These are phyloP conservation scores for Botrytis paeoniae DNA, from an alignment of 2,329 filamentous ascomycete species.

Conservation along the genomic window DNA sequence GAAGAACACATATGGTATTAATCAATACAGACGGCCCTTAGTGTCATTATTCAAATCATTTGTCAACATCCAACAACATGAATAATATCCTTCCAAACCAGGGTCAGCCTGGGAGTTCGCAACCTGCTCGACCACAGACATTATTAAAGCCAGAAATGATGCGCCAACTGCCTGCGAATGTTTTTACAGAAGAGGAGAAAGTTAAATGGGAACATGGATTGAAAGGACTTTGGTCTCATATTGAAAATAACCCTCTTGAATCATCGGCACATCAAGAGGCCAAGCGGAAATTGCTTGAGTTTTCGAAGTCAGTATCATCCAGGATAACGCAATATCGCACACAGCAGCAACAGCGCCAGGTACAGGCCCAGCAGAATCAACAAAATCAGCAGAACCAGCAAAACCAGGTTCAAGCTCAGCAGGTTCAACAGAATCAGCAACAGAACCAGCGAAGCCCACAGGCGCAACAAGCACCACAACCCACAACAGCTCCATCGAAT, in stretches of 20 bases:
- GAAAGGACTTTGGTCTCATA: constrained; percentile 48
- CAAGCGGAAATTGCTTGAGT: constrained; percentile 57
- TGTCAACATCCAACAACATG: constrained; percentile 23
- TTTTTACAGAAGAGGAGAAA: constrained; percentile 53
- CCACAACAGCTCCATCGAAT: neutral
- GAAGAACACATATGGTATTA: neutral
- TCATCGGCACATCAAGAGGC: constrained; percentile 50
- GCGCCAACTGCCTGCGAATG: constrained; percentile 31
- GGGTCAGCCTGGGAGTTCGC: constrained; percentile 23
- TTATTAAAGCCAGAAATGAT: constrained; percentile 37
- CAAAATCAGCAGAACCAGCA: neutral
- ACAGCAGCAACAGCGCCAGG: constrained; percentile 24
- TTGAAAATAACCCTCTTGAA: constrained; percentile 49
- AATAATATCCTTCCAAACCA: constrained; percentile 32
- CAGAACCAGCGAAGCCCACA: constrained; percentile 21
- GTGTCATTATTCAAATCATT: neutral
- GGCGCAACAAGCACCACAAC: constrained; percentile 17
- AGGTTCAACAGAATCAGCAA: constrained; percentile 22
- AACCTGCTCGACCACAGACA: constrained; percentile 27
- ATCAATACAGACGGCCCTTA: neutral
- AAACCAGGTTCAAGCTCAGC: constrained; percentile 21
- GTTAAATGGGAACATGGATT: constrained; percentile 58
- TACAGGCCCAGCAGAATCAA: constrained; percentile 39
- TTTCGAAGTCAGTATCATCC: constrained; percentile 53
- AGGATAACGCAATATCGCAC: constrained; percentile 7